These are phyloP conservation scores for Hypoxylon sp. DNA, from an alignment of 2,329 filamentous ascomycete genomes.

Conservation along the genomic window DNA sequence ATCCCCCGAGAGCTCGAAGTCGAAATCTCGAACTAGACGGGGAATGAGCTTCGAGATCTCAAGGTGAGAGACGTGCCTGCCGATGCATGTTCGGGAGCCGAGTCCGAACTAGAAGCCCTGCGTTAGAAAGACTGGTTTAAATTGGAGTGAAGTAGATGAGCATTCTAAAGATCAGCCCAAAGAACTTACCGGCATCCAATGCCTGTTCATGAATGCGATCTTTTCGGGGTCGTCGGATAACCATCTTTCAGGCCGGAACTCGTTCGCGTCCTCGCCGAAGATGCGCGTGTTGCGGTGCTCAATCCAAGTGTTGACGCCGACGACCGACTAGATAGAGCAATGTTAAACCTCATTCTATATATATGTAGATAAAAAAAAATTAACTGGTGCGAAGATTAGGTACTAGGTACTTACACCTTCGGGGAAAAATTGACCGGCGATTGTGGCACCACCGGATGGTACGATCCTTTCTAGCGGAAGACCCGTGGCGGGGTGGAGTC, in stretches of 20 bases:
- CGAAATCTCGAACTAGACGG: constrained; percentile 44
- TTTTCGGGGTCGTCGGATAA: constrained; percentile 32
- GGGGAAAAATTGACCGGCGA: not conserved
- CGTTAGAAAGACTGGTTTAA: not conserved
- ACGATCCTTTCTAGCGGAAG: constrained; percentile 62
- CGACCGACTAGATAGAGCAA: constrained; percentile 48
- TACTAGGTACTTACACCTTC: constrained; percentile 3
- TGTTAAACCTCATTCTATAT: not conserved
- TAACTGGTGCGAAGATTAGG: not conserved
- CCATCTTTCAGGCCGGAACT: constrained; percentile 51
- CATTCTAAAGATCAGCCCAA: not conserved
- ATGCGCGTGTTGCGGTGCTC: constrained; percentile 59
- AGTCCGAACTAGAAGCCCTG: constrained; percentile 54
- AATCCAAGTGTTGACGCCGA: constrained; percentile 62
- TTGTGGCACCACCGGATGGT: constrained; percentile 46
- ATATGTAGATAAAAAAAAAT: too few relatives aligned
- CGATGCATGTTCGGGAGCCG: constrained; percentile 57
- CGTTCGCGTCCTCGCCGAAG: constrained; percentile 59
- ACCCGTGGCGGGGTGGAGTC: constrained; percentile 62
- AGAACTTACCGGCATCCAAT: constrained; percentile 14
- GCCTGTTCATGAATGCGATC: constrained; percentile 41
- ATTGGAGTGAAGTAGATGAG: not conserved
- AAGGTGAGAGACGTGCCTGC: constrained; percentile 56
- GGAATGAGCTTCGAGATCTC: constrained; percentile 59
- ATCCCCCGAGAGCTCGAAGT: constrained; percentile 39